Conservation (phyloP, 2,329 filamentous ascomycete genomes). For the Diaporthe destruens region DNA sequence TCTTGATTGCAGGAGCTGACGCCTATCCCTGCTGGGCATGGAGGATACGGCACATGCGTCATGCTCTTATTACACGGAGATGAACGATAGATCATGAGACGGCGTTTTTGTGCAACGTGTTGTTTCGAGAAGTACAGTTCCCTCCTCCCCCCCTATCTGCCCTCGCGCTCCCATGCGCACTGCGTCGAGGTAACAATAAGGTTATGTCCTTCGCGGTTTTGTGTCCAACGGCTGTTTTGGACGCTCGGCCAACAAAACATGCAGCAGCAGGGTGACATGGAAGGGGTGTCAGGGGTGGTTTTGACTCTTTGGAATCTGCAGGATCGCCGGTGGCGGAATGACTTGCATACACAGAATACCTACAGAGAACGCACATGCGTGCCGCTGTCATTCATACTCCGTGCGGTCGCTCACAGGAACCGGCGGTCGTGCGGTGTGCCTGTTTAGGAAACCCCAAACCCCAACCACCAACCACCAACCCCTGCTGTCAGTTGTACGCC, state of each 20-base stretch:
- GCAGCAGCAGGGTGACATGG: neutral
- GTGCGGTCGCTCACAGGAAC: neutral
- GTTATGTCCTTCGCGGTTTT: neutral
- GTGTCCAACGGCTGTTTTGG: neutral
- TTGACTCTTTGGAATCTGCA: conserved; percentile 3
- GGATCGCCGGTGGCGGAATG: conserved; percentile 31
- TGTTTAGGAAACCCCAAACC: conserved; percentile 12
- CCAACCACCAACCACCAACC: neutral
- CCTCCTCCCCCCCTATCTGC: neutral
- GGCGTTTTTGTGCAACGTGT: conserved; percentile 33
- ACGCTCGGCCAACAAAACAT: neutral
- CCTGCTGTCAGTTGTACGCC: conserved; percentile 20
- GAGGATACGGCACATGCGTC: conserved; percentile 32
- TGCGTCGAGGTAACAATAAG: conserved; percentile 14
- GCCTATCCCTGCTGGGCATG: conserved; percentile 31
- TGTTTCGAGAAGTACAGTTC: conserved; percentile 20
- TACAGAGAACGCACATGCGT: neutral
- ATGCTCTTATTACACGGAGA: conserved; percentile 34
- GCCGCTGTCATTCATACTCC: too few species aligned
- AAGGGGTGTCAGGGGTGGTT: neutral
- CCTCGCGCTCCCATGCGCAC: neutral
- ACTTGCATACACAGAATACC: conserved; percentile 28
- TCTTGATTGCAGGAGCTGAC: conserved; percentile 32
- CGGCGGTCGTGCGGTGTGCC: conserved; percentile 19
- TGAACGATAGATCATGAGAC: conserved; percentile 38